phyloP scores from a whole-genome alignment of 345 rosid species.

The Syzygium jambos region DNA sequence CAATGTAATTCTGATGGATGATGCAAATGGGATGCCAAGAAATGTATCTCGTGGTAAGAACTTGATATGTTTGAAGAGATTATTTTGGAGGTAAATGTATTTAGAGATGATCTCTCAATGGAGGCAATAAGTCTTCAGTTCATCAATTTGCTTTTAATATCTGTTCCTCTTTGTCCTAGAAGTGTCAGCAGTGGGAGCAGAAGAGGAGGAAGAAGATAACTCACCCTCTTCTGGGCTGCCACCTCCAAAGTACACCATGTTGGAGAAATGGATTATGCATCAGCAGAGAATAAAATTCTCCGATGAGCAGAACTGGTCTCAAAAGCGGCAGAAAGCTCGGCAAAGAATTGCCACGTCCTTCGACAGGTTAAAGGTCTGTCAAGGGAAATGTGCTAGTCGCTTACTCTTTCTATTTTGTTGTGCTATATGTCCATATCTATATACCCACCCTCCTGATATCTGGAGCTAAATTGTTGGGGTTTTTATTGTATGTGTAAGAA shows the following conservation, averaged over 20 bases:
- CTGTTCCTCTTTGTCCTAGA: background rate
- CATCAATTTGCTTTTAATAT: background rate
- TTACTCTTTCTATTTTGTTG: background rate
- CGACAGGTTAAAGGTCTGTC: constrained; percentile 64
- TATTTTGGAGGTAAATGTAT: background rate
- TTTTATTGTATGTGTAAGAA: background rate
- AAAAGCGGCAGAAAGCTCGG: constrained; percentile 59
- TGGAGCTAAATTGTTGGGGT: background rate
- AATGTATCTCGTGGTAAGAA: constrained; percentile 10
- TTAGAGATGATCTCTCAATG: background rate
- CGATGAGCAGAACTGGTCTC: constrained; percentile 47
- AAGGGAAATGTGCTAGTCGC: background rate
- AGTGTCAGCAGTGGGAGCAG: constrained; percentile 7
- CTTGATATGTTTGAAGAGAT: background rate
- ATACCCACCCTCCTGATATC: background rate
- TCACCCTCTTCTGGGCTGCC: constrained; percentile 23
- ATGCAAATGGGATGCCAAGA: constrained; percentile 8
- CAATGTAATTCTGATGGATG: constrained; percentile 4
- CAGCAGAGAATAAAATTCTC: constrained; percentile 46
- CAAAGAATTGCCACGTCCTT: constrained; percentile 47
- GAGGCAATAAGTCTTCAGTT: background rate
- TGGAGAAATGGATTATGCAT: constrained; percentile 78
- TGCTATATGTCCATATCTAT: background rate
- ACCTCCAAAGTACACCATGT: constrained; percentile 66
- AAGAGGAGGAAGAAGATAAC: constrained; percentile 49